A percentile compares a stretch with the other conserved stretches of the same genome.
Evolutionary conservation across 345 rosid genomes (phyloP).

Genomic region (Corchorus olitorius): DNA sequence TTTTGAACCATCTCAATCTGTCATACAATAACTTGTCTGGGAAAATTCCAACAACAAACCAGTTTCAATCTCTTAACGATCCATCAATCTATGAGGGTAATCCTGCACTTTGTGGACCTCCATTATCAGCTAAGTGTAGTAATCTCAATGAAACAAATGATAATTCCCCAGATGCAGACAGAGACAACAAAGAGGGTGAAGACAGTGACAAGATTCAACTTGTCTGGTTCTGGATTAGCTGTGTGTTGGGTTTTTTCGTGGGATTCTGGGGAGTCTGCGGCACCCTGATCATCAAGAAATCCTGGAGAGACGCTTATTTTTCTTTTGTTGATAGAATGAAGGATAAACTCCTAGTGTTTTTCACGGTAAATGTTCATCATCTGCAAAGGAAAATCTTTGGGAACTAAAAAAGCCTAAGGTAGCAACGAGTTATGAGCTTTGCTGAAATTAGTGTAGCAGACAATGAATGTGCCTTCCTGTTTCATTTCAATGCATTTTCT

Average conservation of each 20-base stretch:
- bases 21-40: constrained; percentile 33
- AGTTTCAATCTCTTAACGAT: constrained; percentile 22
- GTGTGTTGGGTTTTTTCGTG: not conserved
- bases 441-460: no score
- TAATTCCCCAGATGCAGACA: not conserved
- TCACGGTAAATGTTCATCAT: not conserved
- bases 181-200: not conserved
- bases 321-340: not conserved
- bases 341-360: not conserved
- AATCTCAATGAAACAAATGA: not conserved
- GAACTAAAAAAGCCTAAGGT: no score
- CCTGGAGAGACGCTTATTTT: constrained; percentile 9
- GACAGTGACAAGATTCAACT: not conserved
- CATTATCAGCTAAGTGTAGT: constrained; percentile 5
- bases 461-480: no score
- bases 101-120: constrained; percentile 21
- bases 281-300: not conserved
- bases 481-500: no score
- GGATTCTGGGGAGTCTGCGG: constrained; percentile 16
- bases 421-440: no score
- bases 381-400: constrained; percentile 3
- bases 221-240: constrained; percentile 3
- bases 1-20: constrained; percentile 21
- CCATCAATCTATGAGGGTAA: constrained; percentile 32
- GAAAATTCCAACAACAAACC: constrained; percentile 28